A percentile compares a stretch with the other conserved stretches of the same genome.
Evolutionary conservation across 2,329 filamentous ascomycete genomes (phyloP).

Genomic region (Fusarium proliferatum): DNA sequence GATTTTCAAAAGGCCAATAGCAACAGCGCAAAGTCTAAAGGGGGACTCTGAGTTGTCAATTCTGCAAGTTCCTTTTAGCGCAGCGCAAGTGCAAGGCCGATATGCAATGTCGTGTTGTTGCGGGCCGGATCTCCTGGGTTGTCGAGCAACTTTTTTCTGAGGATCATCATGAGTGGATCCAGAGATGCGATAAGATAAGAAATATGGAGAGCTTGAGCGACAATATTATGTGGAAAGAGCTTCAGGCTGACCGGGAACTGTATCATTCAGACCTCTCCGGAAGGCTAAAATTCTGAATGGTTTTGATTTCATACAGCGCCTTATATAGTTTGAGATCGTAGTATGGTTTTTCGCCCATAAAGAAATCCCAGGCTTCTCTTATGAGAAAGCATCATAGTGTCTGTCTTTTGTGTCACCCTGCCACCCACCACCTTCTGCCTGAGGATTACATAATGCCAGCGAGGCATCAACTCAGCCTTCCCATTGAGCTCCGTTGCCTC

Average conservation of each 20-base stretch:
- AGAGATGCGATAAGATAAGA: conserved; percentile 33
- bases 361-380: neutral
- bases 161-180: conserved; percentile 39
- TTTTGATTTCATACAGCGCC: accelerated
- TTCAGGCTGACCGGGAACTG: neutral
- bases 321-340: neutral
- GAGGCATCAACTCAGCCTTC: conserved; percentile 51
- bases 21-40: conserved; percentile 11
- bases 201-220: conserved; percentile 17
- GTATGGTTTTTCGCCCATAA: accelerated
- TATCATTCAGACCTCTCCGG: neutral
- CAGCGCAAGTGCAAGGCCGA: conserved; percentile 33
- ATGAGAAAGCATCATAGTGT: neutral
- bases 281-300: too few relatives aligned
- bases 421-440: conserved; percentile 43
- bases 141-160: conserved; percentile 45
- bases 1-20: conserved; percentile 21
- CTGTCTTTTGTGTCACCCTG: conserved; percentile 1
- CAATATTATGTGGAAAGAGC: conserved; percentile 31
- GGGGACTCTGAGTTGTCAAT: conserved; percentile 29
- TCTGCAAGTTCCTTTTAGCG: conserved; percentile 39
- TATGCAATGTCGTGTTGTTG: conserved; percentile 38
- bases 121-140: conserved; percentile 37
- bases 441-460: conserved; percentile 43
- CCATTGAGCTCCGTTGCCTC: conserved; percentile 48